Conservation (phyloP, 2,329 filamentous ascomycete species). For the Cercospora zeina region DNA sequence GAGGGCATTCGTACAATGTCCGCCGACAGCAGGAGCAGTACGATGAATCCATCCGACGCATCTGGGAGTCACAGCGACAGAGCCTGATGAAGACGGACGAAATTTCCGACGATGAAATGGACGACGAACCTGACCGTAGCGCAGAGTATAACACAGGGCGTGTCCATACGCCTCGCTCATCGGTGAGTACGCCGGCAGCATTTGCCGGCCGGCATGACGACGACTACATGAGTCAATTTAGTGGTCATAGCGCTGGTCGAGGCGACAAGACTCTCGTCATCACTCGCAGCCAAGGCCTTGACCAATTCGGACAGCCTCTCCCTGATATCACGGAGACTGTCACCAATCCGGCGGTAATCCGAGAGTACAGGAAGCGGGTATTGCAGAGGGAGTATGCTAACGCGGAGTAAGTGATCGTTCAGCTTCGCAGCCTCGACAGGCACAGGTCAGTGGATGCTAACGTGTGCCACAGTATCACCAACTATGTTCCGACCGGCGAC, state of each 20-base stretch:
- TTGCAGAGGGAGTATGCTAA: slow-evolving; percentile 69
- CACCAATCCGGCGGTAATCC: slow-evolving; percentile 77
- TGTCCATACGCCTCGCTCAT: slow-evolving; percentile 65
- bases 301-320: slow-evolving; percentile 60
- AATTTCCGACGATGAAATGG: slow-evolving; percentile 71
- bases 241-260: slow-evolving; percentile 49
- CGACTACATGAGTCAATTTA: slow-evolving; percentile 64
- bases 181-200: slow-evolving; percentile 60
- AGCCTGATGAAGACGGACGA: slow-evolving; percentile 73
- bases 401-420: slow-evolving; percentile 58
- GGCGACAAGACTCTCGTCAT: slow-evolving; percentile 70
- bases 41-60: slow-evolving; percentile 83
- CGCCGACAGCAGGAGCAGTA: slow-evolving; percentile 91
- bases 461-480: slow-evolving; percentile 41
- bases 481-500: slow-evolving; percentile 65
- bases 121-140: slow-evolving; percentile 58
- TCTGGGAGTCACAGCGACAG: slow-evolving; percentile 85
- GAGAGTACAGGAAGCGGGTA: slow-evolving; percentile 79
- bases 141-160: slow-evolving; percentile 40
- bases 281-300: slow-evolving; percentile 61
- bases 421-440: neutral
- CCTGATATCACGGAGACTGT: slow-evolving; percentile 31
- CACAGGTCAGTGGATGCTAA: neutral
- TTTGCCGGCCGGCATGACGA: slow-evolving; percentile 64
- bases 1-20: slow-evolving; percentile 96